phyloP scores from a whole-genome alignment of 768 basidiomycete species.

The Russula sp. region DNA sequence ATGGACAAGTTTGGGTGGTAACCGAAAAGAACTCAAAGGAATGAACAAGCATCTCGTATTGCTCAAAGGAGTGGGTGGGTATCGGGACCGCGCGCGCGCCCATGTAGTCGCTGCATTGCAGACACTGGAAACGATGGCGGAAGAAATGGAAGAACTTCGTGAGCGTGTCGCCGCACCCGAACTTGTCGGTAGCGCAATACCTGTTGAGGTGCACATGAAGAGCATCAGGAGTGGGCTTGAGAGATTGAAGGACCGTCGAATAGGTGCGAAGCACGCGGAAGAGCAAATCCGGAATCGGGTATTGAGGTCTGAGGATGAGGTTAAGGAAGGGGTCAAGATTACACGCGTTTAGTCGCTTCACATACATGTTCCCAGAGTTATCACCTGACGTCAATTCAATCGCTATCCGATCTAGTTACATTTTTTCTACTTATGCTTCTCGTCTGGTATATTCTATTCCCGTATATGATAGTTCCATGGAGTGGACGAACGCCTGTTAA shows the following conservation, averaged over 20 bases:
- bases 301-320: slow-evolving; percentile 6
- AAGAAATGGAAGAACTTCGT: slow-evolving; percentile 73
- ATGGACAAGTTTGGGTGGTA: slow-evolving; percentile 70
- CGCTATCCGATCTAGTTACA: not conserved
- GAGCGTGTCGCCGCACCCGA: slow-evolving; percentile 70
- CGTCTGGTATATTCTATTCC: not conserved
- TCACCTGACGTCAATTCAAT: not conserved
- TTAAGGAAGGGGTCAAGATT: slow-evolving; percentile 2
- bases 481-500: not conserved
- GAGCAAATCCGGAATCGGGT: slow-evolving; percentile 39
- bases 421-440: not conserved
- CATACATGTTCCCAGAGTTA: not conserved
- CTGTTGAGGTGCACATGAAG: slow-evolving; percentile 72
- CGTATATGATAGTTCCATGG: not conserved
- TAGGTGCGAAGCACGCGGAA: slow-evolving; percentile 49
- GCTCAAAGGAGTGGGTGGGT: slow-evolving; percentile 53
- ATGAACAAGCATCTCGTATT: slow-evolving; percentile 52
- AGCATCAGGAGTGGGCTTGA: slow-evolving; percentile 65
- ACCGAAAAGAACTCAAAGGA: slow-evolving; percentile 47
- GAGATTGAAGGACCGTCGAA: slow-evolving; percentile 55
- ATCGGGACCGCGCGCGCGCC: slow-evolving; percentile 57
- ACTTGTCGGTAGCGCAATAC: slow-evolving; percentile 55
- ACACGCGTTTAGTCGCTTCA: not conserved
- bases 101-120: slow-evolving; percentile 68
- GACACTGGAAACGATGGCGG: slow-evolving; percentile 58